A percentile compares a stretch with the other conserved stretches of the same genome.
phyloP scores from a whole-genome alignment of 495 filamentous ascomycete species.

The Aspergillus panamensis region DNA sequence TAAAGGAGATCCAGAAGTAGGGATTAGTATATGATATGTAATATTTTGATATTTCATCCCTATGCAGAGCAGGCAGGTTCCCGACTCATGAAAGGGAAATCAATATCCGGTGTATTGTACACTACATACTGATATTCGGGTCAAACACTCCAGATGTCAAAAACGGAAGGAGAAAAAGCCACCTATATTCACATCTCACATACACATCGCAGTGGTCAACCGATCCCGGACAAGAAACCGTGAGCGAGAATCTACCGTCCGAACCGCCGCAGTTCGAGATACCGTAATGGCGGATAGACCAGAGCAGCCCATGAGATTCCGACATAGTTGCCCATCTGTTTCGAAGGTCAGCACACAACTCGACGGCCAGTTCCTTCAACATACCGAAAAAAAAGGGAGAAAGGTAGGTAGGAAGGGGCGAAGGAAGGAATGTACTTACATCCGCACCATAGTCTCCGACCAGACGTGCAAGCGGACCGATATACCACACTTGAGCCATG shows the following conservation, averaged over 20 bases:
- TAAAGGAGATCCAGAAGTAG: neutral
- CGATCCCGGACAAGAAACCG: neutral
- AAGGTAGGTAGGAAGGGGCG: neutral
- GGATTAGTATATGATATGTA: neutral
- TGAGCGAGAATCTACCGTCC: constrained; percentile 31
- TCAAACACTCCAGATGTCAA: too few species aligned
- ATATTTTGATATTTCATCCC: too few species aligned
- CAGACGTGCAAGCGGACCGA: constrained; percentile 55
- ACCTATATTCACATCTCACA: too few species aligned
- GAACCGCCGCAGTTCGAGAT: constrained; percentile 44
- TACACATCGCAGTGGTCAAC: neutral
- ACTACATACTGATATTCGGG: too few species aligned
- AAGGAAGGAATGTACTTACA: constrained; percentile 30
- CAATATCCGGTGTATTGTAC: too few species aligned
- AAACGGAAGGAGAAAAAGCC: too few species aligned
- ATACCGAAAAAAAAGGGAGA: neutral
- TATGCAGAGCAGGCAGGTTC: too few species aligned
- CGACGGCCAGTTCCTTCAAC: neutral
- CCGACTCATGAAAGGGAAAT: too few species aligned
- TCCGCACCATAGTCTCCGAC: constrained; percentile 60
- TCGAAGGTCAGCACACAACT: constrained; percentile 11
- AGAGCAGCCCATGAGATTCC: constrained; percentile 48
- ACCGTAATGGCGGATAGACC: constrained; percentile 49
- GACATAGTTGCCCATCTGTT: constrained; percentile 51
- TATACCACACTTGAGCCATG: constrained; percentile 71